Conservation (phyloP, 225 moss, liverwort and hornwort genomes). For the Antitrichia curtipendula region DNA sequence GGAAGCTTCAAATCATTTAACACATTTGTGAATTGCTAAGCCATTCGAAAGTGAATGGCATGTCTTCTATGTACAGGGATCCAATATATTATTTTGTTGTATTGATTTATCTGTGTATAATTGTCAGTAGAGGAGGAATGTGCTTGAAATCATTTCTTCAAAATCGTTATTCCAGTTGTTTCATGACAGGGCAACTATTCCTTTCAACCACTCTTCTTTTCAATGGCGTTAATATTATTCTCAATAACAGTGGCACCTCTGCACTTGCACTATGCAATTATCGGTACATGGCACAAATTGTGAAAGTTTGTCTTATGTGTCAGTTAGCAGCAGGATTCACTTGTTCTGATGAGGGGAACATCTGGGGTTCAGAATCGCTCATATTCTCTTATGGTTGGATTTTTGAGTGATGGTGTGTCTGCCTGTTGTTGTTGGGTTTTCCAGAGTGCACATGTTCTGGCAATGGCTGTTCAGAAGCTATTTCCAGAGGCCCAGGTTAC, state of each 20-base stretch:
- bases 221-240: neutral
- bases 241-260: neutral
- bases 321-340: neutral
- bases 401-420: neutral
- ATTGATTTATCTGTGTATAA: neutral
- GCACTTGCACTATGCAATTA: neutral
- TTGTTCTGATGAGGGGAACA: neutral
- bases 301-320: neutral
- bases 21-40: neutral
- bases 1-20: neutral
- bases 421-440: neutral
- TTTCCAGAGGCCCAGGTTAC: conserved; percentile 93
- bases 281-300: neutral
- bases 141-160: neutral
- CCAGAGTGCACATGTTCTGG: conserved; percentile 94
- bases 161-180: neutral
- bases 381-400: neutral
- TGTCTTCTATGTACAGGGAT: neutral
- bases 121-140: neutral
- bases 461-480: conserved; percentile 98
- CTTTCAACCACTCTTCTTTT: neutral
- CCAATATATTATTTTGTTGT: neutral
- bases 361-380: neutral
- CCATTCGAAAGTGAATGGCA: neutral
- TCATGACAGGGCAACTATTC: neutral